Evolutionary conservation across 176 grass and related monocot species (phyloP).

Genomic region (Dendrocalamus sinicus): DNA sequence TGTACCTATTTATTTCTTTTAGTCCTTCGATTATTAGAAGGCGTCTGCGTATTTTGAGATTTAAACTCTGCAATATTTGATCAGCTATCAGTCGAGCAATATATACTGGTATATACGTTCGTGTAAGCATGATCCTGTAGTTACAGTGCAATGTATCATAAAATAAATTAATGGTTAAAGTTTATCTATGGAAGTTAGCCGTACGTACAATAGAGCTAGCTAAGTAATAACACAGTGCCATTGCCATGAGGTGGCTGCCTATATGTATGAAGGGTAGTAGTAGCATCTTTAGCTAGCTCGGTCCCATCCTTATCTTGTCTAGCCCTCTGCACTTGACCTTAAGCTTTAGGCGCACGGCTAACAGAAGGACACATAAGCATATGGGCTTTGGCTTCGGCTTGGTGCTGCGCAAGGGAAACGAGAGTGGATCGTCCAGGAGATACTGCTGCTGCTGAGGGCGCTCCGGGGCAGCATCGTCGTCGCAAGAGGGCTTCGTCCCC

Average conservation of each 20-base stretch:
- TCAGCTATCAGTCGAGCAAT: too few species aligned
- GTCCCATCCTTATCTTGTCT: conserved; percentile 23
- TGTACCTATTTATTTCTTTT: too few species aligned
- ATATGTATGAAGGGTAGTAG: background rate
- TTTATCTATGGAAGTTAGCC: too few species aligned
- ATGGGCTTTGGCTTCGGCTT: background rate
- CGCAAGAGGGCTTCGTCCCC: background rate
- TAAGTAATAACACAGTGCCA: background rate
- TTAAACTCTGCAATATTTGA: background rate
- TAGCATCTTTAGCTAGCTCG: background rate
- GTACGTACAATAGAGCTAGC: background rate
- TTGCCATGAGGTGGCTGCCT: background rate
- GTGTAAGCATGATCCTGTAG: too few species aligned
- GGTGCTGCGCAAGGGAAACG: background rate
- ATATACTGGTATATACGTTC: too few species aligned
- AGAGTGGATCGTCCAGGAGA: conserved; percentile 44
- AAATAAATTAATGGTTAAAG: too few species aligned
- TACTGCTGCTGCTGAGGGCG: background rate
- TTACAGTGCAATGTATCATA: too few species aligned
- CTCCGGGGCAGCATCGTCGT: background rate
- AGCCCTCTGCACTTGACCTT: background rate
- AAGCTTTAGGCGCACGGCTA: background rate
- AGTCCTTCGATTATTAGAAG: background rate
- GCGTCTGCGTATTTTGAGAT: background rate
- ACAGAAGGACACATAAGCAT: background rate